phyloP scores from a whole-genome alignment of 306 rosid species.

The Cicer arietinum region DNA sequence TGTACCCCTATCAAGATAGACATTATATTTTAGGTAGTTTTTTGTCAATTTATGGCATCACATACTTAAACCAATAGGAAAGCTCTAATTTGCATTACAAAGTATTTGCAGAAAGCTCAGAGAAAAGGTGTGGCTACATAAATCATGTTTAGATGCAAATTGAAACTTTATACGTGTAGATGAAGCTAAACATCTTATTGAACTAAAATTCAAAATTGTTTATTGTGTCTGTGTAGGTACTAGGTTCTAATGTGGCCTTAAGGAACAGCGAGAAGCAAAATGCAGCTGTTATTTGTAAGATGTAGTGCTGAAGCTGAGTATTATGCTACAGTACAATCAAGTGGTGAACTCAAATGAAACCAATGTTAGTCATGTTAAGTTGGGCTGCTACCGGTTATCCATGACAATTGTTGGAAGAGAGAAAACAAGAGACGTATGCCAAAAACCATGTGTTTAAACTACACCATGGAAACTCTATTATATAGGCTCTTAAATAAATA shows the following conservation, averaged over 20 bases:
- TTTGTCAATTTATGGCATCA: not conserved
- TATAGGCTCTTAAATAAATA: not conserved
- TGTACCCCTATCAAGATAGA: not conserved
- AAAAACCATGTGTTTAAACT: not conserved
- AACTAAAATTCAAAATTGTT: not conserved
- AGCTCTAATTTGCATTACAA: not conserved
- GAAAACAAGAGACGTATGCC: not conserved
- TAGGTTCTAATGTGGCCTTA: not conserved
- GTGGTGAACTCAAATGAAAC: not conserved
- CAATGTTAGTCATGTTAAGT: not conserved
- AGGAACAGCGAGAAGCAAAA: conserved; percentile 1
- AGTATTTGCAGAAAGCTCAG: not conserved
- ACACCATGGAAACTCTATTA: not conserved
- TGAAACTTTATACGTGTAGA: not conserved
- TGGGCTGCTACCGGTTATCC: not conserved
- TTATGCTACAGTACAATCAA: not conserved
- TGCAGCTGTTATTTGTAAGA: not conserved
- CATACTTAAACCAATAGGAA: not conserved
- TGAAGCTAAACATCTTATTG: not conserved
- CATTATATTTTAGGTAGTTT: not conserved
- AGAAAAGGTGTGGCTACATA: not conserved
- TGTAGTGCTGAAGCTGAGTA: not conserved
- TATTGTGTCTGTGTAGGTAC: not conserved
- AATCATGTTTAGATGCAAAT: not conserved
- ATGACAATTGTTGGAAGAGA: not conserved